A percentile compares a stretch with the other conserved stretches of the same genome.
phyloP scores from a whole-genome alignment of 2,329 filamentous ascomycete genomes.

The Fusarium buxicola region DNA sequence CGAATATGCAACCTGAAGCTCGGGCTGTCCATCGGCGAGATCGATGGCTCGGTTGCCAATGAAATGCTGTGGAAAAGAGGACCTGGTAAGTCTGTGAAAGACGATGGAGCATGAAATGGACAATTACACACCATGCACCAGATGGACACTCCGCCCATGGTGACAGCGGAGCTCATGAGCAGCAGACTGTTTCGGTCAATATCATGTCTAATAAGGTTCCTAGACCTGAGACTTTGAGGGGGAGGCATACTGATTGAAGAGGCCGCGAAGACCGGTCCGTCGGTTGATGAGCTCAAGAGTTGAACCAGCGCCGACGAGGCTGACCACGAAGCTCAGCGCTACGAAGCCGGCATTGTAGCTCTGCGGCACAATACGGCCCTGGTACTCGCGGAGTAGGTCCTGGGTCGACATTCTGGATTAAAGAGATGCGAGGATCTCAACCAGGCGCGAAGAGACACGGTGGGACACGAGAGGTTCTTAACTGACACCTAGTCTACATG shows the following conservation, averaged over 20 bases:
- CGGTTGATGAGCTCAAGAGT: constrained; percentile 86
- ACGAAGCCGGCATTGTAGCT: constrained; percentile 71
- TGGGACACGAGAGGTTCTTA: constrained; percentile 37
- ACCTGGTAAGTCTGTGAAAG: constrained; percentile 12
- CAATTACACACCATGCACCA: constrained; percentile 72
- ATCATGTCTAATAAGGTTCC: not conserved
- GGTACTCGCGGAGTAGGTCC: constrained; percentile 55
- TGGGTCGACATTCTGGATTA: constrained; percentile 38
- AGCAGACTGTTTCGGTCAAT: constrained; percentile 62
- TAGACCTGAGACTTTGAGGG: constrained; percentile 3
- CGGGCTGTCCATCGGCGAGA: constrained; percentile 69
- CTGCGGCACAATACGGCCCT: constrained; percentile 60
- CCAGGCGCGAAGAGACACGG: constrained; percentile 4
- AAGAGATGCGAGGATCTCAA: constrained; percentile 11
- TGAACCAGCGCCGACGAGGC: constrained; percentile 79
- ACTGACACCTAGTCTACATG: constrained; percentile 25
- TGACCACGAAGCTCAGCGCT: constrained; percentile 79
- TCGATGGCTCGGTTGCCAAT: constrained; percentile 84
- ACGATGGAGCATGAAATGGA: not conserved
- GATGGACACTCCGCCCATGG: constrained; percentile 80
- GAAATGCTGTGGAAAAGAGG: constrained; percentile 49
- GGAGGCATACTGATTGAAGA: constrained; percentile 73
- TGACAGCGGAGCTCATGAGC: constrained; percentile 71
- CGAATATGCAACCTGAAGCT: constrained; percentile 80
- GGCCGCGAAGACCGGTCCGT: constrained; percentile 74